These are phyloP conservation scores for Penicillium daleae DNA, from an alignment of 495 filamentous ascomycete species.

Conservation along the genomic window DNA sequence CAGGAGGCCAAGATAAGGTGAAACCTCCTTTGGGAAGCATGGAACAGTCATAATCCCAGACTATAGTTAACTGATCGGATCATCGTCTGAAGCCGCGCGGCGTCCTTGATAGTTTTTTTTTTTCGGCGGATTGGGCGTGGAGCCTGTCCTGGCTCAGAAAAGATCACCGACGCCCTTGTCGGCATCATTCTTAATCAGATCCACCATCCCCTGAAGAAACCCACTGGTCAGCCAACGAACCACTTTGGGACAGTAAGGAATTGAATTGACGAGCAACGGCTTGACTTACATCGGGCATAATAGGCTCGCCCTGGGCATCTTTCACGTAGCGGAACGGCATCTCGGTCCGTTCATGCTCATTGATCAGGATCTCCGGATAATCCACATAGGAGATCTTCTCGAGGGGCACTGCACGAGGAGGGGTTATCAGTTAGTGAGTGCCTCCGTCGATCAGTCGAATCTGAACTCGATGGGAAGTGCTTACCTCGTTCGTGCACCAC, in stretches of 20 bases:
- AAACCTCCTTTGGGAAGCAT: background rate
- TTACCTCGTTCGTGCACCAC: conserved; percentile 82
- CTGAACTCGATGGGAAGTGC: background rate
- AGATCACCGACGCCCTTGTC: conserved; percentile 90
- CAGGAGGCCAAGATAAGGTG: background rate
- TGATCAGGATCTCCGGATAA: conserved; percentile 84
- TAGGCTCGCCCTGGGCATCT: conserved; percentile 69
- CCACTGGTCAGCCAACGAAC: background rate
- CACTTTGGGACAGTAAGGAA: background rate
- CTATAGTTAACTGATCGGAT: background rate
- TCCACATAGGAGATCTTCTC: conserved; percentile 80
- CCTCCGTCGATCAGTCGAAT: background rate
- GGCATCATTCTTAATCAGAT: conserved; percentile 89
- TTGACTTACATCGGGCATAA: conserved; percentile 83
- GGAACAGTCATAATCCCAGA: background rate
- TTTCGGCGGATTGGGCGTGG: background rate
- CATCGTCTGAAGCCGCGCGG: conserved; percentile 6
- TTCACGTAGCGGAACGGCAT: conserved; percentile 98
- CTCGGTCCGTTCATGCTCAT: conserved; percentile 87
- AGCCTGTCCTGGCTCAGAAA: conserved; percentile 51
- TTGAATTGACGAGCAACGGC: conserved; percentile 19
- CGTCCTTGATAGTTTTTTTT: background rate
- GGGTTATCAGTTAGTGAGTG: conserved; percentile 18
- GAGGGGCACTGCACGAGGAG: conserved; percentile 61
- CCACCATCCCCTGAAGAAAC: conserved; percentile 80